Conservation (phyloP, 2,329 filamentous ascomycete species). For the Aspergillus clavatus region DNA sequence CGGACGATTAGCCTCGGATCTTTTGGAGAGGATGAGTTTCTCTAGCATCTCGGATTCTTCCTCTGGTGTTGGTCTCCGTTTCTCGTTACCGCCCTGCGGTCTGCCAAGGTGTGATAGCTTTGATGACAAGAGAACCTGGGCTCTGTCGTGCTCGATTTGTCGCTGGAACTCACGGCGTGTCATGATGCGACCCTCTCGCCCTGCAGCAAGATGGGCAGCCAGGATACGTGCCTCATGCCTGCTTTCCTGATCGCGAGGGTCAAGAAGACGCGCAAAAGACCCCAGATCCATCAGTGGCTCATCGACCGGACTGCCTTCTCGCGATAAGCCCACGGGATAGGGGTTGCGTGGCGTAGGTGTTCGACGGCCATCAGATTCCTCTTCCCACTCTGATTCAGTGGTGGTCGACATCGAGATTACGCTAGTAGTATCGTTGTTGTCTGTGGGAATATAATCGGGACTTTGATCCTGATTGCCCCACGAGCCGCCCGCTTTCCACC, state of each 20-base stretch:
- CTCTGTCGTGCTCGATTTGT: constrained; percentile 63
- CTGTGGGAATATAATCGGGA: constrained; percentile 64
- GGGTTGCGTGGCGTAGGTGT: constrained; percentile 70
- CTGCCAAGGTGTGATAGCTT: constrained; percentile 28
- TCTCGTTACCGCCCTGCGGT: constrained; percentile 13
- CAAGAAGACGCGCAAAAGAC: constrained; percentile 73
- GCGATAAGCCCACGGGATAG: constrained; percentile 45
- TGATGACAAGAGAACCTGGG: constrained; percentile 59
- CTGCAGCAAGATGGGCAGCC: constrained; percentile 68
- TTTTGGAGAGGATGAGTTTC: constrained; percentile 53
- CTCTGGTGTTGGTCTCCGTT: constrained; percentile 38
- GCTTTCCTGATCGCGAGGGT: constrained; percentile 72
- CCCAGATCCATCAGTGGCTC: constrained; percentile 61
- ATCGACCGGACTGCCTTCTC: constrained; percentile 49
- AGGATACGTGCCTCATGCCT: constrained; percentile 75
- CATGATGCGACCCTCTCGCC: constrained; percentile 56
- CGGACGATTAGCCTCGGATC: constrained; percentile 29
- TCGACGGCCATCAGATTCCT: constrained; percentile 48
- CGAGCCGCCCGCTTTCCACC: constrained; percentile 79
- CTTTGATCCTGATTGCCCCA: constrained; percentile 80
- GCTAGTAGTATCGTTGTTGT: constrained; percentile 68
- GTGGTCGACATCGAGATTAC: constrained; percentile 63
- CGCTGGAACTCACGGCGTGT: constrained; percentile 74
- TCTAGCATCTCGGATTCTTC: constrained; percentile 58
- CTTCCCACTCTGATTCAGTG: constrained; percentile 47